Evolutionary conservation across 805 yeast genomes (phyloP).

Genomic region (Tetrapisispora phaffii): DNA sequence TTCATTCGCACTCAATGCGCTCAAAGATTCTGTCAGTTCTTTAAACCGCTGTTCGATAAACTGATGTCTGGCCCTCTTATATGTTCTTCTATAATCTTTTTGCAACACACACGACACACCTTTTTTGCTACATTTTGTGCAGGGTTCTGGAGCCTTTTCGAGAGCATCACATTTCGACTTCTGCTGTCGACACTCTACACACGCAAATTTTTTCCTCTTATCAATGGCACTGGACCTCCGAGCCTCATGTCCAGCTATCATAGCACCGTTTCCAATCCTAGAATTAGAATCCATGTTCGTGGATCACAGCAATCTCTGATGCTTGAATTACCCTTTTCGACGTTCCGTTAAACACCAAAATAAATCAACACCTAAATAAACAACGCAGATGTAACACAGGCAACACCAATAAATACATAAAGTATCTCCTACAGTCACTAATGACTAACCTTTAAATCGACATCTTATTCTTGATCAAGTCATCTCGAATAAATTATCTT

Average conservation of each 20-base stretch:
- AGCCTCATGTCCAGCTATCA: not conserved
- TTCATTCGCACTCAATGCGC: slow-evolving; percentile 24
- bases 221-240: not conserved
- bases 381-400: no score
- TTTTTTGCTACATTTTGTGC: slow-evolving; percentile 71
- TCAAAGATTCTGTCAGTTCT: slow-evolving; percentile 50
- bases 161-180: slow-evolving; percentile 85
- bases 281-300: not conserved
- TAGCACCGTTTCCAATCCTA: not conserved
- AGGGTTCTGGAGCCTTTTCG: slow-evolving; percentile 64
- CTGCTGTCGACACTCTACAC: slow-evolving; percentile 94
- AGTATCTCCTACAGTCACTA: no score
- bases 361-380: no score
- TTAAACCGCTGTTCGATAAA: slow-evolving; percentile 71
- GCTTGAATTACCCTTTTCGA: not conserved
- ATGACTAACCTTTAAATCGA: no score
- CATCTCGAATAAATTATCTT: no score
- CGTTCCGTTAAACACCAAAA: no score
- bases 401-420: no score
- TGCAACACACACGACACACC: slow-evolving; percentile 62
- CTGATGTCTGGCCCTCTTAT: slow-evolving; percentile 76
- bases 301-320: not conserved
- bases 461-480: no score
- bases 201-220: slow-evolving; percentile 53
- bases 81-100: slow-evolving; percentile 78